Evolutionary conservation across 1,139 yeast genomes (phyloP).

Genomic region (Casaregolazyma lundiana): DNA sequence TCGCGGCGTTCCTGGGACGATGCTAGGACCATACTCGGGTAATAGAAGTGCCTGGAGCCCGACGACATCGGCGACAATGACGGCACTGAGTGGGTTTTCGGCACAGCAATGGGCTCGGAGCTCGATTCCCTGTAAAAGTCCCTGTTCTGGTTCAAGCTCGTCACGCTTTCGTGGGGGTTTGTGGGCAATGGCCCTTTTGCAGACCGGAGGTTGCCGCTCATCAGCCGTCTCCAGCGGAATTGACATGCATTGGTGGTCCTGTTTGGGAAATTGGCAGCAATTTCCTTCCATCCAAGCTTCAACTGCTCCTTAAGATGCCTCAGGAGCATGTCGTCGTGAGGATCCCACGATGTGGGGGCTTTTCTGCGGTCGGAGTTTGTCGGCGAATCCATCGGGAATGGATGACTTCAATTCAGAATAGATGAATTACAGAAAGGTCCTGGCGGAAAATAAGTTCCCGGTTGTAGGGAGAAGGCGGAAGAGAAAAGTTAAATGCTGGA

Average conservation of each 20-base stretch:
- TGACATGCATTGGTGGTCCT: constrained; percentile 83
- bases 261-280: constrained; percentile 61
- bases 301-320: constrained; percentile 67
- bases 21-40: constrained; percentile 3
- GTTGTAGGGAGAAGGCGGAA: too few relatives aligned
- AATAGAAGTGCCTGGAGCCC: constrained; percentile 8
- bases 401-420: background rate
- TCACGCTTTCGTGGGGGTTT: constrained; percentile 9
- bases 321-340: constrained; percentile 63
- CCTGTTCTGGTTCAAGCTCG: background rate
- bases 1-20: constrained; percentile 9
- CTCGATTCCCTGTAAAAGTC: background rate
- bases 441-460: too few relatives aligned
- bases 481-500: too few relatives aligned
- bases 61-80: constrained; percentile 10
- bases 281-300: constrained; percentile 78
- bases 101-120: background rate
- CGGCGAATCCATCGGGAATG: background rate
- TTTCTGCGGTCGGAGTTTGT: constrained; percentile 21
- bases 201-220: constrained; percentile 40
- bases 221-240: constrained; percentile 71
- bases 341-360: constrained; percentile 75
- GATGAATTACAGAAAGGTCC: too few relatives aligned
- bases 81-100: background rate
- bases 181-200: constrained; percentile 12